Conservation (phyloP, 768 basidiomycete species). For the Holtermanniella nyarrowii region DNA sequence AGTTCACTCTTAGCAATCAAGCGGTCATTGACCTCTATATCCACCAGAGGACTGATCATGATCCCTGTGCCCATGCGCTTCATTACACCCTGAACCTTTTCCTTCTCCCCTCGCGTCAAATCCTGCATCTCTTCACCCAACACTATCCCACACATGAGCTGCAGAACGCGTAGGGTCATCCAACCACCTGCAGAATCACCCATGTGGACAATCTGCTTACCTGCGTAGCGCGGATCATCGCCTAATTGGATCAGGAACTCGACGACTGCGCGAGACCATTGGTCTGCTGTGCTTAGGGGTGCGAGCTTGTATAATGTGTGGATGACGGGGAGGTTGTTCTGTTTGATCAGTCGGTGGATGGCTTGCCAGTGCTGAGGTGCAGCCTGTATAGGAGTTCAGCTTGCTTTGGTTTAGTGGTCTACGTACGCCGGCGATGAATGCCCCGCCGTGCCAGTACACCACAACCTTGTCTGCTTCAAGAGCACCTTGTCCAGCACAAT, state of each 20-base stretch:
- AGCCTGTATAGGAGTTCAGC: not conserved
- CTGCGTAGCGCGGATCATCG: constrained; percentile 10
- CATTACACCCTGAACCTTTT: not conserved
- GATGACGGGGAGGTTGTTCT: constrained; percentile 4
- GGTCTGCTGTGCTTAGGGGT: constrained; percentile 6
- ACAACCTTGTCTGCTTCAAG: constrained; percentile 6
- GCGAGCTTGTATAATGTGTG: constrained; percentile 12
- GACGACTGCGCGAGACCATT: constrained; percentile 4
- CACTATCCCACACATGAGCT: constrained; percentile 1
- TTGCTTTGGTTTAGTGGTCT: not conserved
- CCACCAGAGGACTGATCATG: constrained; percentile 14
- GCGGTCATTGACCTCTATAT: not conserved
- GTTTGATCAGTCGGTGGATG: constrained; percentile 3
- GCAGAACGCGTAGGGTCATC: constrained; percentile 5
- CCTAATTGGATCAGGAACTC: constrained; percentile 5
- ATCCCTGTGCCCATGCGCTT: constrained; percentile 1
- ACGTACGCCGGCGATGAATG: constrained; percentile 9
- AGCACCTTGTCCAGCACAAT: not conserved
- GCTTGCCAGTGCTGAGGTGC: constrained; percentile 8
- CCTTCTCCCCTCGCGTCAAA: not conserved
- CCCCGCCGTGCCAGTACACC: constrained; percentile 19
- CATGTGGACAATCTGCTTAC: constrained; percentile 11
- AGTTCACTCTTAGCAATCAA: constrained; percentile 1
- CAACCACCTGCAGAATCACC: constrained; percentile 21
- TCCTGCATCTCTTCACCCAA: constrained; percentile 2